Evolutionary conservation across 495 filamentous ascomycete species (phyloP).

Genomic region (Bombardia bombarda): DNA sequence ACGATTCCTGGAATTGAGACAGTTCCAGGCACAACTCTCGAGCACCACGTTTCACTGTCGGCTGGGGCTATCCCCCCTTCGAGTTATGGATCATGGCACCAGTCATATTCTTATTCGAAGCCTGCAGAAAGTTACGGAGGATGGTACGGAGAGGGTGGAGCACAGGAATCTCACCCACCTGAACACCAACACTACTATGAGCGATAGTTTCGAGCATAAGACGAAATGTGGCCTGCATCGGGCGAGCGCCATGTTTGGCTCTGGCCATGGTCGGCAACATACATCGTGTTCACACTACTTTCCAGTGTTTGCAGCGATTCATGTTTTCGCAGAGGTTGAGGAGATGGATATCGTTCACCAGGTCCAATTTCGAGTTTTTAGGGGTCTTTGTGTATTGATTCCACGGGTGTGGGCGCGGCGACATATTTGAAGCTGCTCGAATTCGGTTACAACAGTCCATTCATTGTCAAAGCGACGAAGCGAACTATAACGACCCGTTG

Average conservation of each 20-base stretch:
- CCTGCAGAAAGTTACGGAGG: constrained; percentile 26
- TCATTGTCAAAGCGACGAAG: constrained; percentile 11
- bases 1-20: constrained; percentile 31
- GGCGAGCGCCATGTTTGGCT: not conserved
- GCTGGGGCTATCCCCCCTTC: constrained; percentile 31
- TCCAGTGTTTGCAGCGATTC: too few species aligned
- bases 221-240: too few species aligned
- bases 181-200: constrained; percentile 27
- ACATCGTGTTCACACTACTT: too few species aligned
- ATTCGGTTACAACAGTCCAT: not conserved
- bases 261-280: not conserved
- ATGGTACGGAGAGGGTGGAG: constrained; percentile 33
- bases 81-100: constrained; percentile 36
- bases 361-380: not conserved
- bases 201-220: too few species aligned
- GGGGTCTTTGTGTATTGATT: not conserved
- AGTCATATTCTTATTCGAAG: constrained; percentile 34
- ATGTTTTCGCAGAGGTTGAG: too few species aligned
- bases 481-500: constrained; percentile 8
- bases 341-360: not conserved
- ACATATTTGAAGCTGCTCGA: not conserved
- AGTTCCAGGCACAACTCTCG: constrained; percentile 24
- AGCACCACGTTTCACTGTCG: constrained; percentile 28
- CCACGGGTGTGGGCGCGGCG: too few species aligned
- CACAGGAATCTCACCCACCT: constrained; percentile 20